Base-by-base conservation (phyloP, 495 filamentous ascomycete species). In the Chaetomium cochliodes region DNA sequence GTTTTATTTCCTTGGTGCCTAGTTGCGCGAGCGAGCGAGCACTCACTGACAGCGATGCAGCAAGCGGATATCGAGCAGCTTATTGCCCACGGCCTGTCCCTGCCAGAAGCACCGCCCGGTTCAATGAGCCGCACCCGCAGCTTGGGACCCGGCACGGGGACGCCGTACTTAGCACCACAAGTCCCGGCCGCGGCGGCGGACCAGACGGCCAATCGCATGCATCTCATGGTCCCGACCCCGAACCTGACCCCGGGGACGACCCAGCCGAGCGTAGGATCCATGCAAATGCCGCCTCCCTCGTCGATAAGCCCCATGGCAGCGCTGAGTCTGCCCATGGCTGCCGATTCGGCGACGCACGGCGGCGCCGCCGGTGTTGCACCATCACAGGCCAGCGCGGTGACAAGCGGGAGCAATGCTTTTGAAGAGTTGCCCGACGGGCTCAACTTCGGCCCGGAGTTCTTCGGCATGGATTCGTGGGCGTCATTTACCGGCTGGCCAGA, bases 41-140 rank as follows among this genome's bases (percentile, higher is more conserved):
- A 46, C 70, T 66, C 56, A 73, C 65, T 66, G 0, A 7, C 26
- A 2, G 15, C 37, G 1, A 23, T 58, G 5, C 60, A 81, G 79
- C 76, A 79, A 67, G 57, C 78, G 26, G 79, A 81, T 54, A 77
- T 81, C 37, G 78, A 81, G 46, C 76, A 78, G 33, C 66, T 81
- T 28, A 75, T 81, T 33, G 65, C 74, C 30, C 67, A 73, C 12
- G 78, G 79, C 0, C 66, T 79, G 57, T 52, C 22, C 11, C 39
- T 72, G 3, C 58, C 51, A 22, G 63, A 68, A 26, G 39, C 57
- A 16, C 59, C 63, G 11, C 46, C 61, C 5, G 41, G 49, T n/a
- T 44, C 46, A 1, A 63, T 26, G 7, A 20, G 33, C 44, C 61
- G 58, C 57, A 18, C 58, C 4, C 65, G 62, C 68, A 54, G 58